Evolutionary conservation across 257 asterid genomes (phyloP).

Genomic region (Coffea canephora): DNA sequence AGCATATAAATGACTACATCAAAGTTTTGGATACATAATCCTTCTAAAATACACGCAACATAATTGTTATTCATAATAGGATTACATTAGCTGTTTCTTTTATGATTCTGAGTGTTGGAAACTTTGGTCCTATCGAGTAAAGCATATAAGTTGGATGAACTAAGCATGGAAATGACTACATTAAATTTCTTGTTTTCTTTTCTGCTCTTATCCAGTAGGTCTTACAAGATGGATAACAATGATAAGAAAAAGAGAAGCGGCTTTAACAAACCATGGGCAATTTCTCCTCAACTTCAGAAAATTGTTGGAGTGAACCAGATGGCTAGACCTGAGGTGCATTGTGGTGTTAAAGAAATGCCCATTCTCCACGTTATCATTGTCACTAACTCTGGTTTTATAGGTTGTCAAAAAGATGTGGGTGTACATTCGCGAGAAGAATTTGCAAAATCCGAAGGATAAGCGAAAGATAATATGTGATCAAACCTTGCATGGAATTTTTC

Average conservation of each 20-base stretch:
- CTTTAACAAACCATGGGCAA: constrained; percentile 39
- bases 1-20: too few relatives aligned
- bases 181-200: neutral
- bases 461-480: constrained; percentile 43
- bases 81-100: too few relatives aligned
- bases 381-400: constrained; percentile 23
- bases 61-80: too few relatives aligned
- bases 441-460: constrained; percentile 46
- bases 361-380: neutral
- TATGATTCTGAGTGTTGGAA: too few relatives aligned
- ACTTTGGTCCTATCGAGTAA: too few relatives aligned
- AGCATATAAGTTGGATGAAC: too few relatives aligned
- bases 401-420: constrained; percentile 50
- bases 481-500: constrained; percentile 29
- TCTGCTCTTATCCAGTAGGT: constrained; percentile 21
- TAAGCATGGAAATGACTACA: too few relatives aligned
- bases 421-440: constrained; percentile 40
- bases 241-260: constrained; percentile 36
- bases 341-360: neutral
- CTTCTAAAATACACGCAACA: too few relatives aligned
- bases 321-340: constrained; percentile 46
- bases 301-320: constrained; percentile 42
- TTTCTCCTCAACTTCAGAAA: constrained; percentile 51
- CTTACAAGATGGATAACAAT: constrained; percentile 18
- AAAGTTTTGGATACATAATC: too few relatives aligned